A percentile compares a stretch with the other conserved stretches of the same genome.
phyloP scores from a whole-genome alignment of 306 rosid species.

The Cicer chorassanicum region DNA sequence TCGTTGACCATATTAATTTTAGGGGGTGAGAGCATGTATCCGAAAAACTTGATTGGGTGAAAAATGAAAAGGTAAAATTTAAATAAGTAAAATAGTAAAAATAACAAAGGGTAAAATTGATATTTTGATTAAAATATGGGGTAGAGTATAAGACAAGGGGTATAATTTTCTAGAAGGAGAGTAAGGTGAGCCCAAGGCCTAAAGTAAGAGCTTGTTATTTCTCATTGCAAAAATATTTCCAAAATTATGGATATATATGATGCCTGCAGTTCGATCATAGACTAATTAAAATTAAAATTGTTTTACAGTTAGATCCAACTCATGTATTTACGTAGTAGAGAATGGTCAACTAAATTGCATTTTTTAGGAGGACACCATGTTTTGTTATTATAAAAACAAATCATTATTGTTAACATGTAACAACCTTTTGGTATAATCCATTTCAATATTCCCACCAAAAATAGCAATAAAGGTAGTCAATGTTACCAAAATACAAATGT shows the following conservation, averaged over 20 bases:
- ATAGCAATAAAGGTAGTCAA: background rate
- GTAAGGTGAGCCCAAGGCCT: too few species aligned
- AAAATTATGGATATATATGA: background rate
- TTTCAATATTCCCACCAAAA: background rate
- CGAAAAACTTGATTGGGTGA: too few species aligned
- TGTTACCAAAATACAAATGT: background rate
- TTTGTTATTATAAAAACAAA: background rate
- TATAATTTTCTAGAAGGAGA: too few species aligned
- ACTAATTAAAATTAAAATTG: constrained; percentile 4
- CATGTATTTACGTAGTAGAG: background rate
- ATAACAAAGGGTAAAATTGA: too few species aligned
- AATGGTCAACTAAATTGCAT: constrained; percentile 2
- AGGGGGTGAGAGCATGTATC: too few species aligned
- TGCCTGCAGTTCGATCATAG: background rate
- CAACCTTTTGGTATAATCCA: constrained; percentile 6
- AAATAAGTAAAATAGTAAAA: too few species aligned
- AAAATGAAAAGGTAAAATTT: too few species aligned
- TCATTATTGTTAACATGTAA: background rate
- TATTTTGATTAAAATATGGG: too few species aligned
- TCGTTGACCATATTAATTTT: too few species aligned
- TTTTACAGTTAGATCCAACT: constrained; percentile 31
- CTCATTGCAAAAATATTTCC: background rate
- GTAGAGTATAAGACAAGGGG: too few species aligned
- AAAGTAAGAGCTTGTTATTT: too few species aligned
- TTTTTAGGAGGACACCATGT: too few species aligned